These are phyloP conservation scores for Cichorium intybus DNA, from an alignment of 140 eudicot species.

Conservation along the genomic window DNA sequence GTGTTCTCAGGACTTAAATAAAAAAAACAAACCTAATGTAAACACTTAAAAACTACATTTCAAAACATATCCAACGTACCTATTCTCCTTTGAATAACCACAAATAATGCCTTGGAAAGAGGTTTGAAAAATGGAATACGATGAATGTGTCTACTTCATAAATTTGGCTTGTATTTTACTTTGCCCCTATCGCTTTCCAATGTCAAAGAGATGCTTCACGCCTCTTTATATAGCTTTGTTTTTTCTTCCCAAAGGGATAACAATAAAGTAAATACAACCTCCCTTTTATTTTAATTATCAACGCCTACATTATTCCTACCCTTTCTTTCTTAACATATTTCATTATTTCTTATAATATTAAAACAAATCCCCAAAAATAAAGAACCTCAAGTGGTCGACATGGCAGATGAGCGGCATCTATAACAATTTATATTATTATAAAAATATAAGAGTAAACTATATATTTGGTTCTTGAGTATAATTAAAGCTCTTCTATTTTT, in stretches of 20 bases:
- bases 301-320: conserved; percentile 30
- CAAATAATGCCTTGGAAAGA: conserved; percentile 27
- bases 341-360: not conserved
- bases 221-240: conserved; percentile 27
- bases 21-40: too few species aligned
- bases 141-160: conserved; percentile 30
- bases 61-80: conserved; percentile 14
- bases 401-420: not conserved
- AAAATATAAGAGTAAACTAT: too few species aligned
- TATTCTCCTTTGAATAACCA: conserved; percentile 12
- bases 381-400: not conserved
- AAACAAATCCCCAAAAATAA: not conserved
- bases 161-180: conserved; percentile 34
- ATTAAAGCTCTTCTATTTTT: too few species aligned
- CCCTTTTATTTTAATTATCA: conserved; percentile 14
- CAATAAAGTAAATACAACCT: conserved; percentile 19
- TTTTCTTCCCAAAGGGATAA: conserved; percentile 5
- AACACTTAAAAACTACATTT: not conserved
- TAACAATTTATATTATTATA: too few species aligned
- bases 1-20: too few species aligned
- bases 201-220: conserved; percentile 47
- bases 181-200: conserved; percentile 36
- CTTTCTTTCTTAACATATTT: not conserved
- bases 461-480: too few species aligned
- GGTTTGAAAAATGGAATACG: conserved; percentile 19